Evolutionary conservation across 148 eudicot species (phyloP).

Genomic region (Diospyros kaki): DNA sequence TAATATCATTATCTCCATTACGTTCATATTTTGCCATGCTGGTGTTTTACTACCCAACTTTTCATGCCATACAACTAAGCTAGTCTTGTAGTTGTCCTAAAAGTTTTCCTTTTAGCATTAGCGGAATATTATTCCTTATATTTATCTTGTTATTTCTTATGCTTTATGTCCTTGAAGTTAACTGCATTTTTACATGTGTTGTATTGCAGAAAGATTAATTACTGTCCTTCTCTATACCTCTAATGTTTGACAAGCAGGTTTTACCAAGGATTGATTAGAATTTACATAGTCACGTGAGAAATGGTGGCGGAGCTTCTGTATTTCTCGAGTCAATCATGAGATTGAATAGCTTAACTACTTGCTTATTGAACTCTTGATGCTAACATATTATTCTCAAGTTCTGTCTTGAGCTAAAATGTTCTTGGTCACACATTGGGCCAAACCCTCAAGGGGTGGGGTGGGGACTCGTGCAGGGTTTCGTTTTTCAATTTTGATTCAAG

Average conservation of each 20-base stretch:
- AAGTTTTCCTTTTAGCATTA: too few species aligned
- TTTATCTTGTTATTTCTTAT: not conserved
- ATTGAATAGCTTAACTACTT: not conserved
- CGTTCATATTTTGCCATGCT: too few species aligned
- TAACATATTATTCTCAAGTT: not conserved
- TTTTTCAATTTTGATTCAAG: not conserved
- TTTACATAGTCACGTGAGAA: not conserved
- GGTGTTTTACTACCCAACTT: too few species aligned
- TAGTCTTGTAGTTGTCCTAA: too few species aligned
- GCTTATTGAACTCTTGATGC: not conserved
- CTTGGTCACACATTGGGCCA: not conserved
- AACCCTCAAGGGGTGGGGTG: not conserved
- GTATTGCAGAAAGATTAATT: not conserved
- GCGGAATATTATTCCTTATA: too few species aligned
- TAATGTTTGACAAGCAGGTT: conserved; percentile 1
- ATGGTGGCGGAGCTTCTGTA: not conserved
- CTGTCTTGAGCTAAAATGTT: not conserved
- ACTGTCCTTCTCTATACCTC: not conserved
- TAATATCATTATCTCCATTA: too few species aligned
- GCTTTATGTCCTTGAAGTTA: not conserved
- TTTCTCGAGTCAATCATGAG: too few species aligned
- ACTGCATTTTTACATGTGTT: not conserved
- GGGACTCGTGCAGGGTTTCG: not conserved
- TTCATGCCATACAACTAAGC: too few species aligned
- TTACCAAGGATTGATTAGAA: not conserved